phyloP scores from a whole-genome alignment of 2,329 filamentous ascomycete species.

The Aspergillus cejpii region DNA sequence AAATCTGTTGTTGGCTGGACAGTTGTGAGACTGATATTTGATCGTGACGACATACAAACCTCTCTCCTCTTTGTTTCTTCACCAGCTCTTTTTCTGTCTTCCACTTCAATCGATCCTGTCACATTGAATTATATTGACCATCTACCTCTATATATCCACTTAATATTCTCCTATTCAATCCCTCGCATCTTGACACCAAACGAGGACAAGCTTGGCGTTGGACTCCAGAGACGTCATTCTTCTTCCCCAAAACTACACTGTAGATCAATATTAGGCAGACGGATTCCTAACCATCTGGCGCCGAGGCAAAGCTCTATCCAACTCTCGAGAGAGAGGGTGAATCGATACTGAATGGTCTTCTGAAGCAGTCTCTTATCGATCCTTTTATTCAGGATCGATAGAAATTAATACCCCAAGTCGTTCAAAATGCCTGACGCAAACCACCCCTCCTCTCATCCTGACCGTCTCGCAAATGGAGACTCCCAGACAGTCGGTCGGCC shows the following conservation, averaged over 20 bases:
- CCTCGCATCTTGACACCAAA: not conserved
- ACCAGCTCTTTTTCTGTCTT: no score
- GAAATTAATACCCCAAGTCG: constrained; percentile 2
- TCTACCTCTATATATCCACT: no score
- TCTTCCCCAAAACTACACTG: constrained; percentile 2
- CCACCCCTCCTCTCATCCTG: constrained; percentile 7
- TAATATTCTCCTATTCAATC: no score
- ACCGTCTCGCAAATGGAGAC: constrained; percentile 2
- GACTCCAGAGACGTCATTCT: constrained; percentile 19
- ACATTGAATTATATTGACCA: no score
- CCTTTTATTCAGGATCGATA: no score
- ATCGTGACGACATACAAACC: no score
- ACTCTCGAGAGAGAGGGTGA: no score
- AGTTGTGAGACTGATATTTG: no score
- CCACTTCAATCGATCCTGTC: no score
- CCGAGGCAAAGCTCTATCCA: constrained; percentile 3
- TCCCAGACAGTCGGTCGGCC: constrained; percentile 5
- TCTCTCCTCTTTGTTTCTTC: no score
- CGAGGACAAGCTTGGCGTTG: constrained; percentile 11
- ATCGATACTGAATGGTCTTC: no score
- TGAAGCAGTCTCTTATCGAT: constrained; percentile 7
- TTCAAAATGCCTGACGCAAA: not conserved
- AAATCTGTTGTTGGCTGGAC: no score
- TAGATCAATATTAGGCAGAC: constrained; percentile 25
- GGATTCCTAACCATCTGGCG: constrained; percentile 17